Percentiles rank a stretch among this genome's conserved stretches.
phyloP scores from a whole-genome alignment of 2,329 filamentous ascomycete genomes.

The Neospermospora avenae region DNA sequence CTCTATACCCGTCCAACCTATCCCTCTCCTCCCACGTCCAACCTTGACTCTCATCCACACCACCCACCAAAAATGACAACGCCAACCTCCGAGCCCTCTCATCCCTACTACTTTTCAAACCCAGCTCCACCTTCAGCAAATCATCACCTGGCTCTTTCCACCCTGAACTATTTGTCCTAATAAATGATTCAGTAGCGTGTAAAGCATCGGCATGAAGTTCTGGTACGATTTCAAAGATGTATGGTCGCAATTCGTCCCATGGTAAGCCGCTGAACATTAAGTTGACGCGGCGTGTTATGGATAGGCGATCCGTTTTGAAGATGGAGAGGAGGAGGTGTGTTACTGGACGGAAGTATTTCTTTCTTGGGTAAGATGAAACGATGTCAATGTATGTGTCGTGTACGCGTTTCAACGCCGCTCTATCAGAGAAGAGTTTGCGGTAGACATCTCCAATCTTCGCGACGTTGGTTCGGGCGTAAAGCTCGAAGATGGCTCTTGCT shows the following conservation, averaged over 20 bases:
- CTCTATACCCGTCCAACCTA: slow-evolving; percentile 3
- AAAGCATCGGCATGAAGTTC: slow-evolving; percentile 16
- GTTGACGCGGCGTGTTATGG: slow-evolving; percentile 5
- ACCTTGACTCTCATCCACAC: background rate
- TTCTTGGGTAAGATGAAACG: background rate
- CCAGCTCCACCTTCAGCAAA: slow-evolving; percentile 11
- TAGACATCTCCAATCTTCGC: slow-evolving; percentile 7
- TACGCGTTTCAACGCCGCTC: background rate
- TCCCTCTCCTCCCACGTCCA: slow-evolving; percentile 10
- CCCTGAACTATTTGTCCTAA: background rate
- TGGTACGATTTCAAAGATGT: slow-evolving; percentile 10
- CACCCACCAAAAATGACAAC: slow-evolving; percentile 9
- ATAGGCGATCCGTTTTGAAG: slow-evolving; percentile 11
- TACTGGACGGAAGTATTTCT: background rate
- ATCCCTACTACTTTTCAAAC: slow-evolving; percentile 6
- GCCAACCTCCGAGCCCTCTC: slow-evolving; percentile 15
- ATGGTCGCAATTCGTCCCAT: slow-evolving; percentile 3
- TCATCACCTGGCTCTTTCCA: slow-evolving; percentile 8
- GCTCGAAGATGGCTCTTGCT: slow-evolving; percentile 9
- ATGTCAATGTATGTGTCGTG: slow-evolving; percentile 4
- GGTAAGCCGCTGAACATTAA: slow-evolving; percentile 10
- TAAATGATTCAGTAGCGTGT: background rate
- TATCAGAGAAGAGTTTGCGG: background rate
- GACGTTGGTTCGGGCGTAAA: slow-evolving; percentile 7
- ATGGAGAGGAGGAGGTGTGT: slow-evolving; percentile 4